Evolutionary conservation across 2,329 filamentous ascomycete species (phyloP).

Genomic region (Torrubiella hemipterigena): DNA sequence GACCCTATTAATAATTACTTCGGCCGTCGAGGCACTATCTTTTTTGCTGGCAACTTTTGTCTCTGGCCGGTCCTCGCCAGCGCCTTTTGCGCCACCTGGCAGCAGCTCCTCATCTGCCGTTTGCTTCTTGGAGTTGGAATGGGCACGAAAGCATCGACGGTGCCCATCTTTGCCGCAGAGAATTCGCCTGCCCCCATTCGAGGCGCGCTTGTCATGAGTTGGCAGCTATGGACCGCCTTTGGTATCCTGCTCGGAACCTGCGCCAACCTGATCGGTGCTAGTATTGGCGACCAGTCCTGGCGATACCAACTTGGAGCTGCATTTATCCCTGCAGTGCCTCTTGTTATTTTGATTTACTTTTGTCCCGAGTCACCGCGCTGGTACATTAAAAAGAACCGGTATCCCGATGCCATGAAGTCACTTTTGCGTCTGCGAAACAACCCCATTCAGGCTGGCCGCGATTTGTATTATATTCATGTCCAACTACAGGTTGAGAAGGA

Average conservation of each 20-base stretch:
- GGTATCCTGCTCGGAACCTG: conserved; percentile 51
- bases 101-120: conserved; percentile 57
- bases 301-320: conserved; percentile 53
- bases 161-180: conserved; percentile 68
- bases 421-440: conserved; percentile 39
- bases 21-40: conserved; percentile 45
- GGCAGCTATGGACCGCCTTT: conserved; percentile 58
- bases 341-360: conserved; percentile 46
- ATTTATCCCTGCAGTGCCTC: conserved; percentile 46
- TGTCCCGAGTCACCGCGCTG: conserved; percentile 56
- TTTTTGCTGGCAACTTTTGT: conserved; percentile 62
- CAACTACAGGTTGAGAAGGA: conserved; percentile 49
- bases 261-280: conserved; percentile 39
- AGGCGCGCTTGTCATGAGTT: conserved; percentile 71
- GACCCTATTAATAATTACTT: conserved; percentile 43
- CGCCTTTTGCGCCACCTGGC: conserved; percentile 60
- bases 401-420: conserved; percentile 46
- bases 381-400: conserved; percentile 55
- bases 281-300: conserved; percentile 34
- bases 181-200: conserved; percentile 57
- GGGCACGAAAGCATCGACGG: conserved; percentile 58
- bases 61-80: conserved; percentile 58
- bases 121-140: conserved; percentile 68
- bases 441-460: conserved; percentile 44
- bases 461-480: conserved; percentile 53